A percentile compares a stretch with the other conserved stretches of the same genome.
These are phyloP conservation scores for Xylaria arbuscula DNA, from an alignment of 2,329 filamentous ascomycete species.

Conservation along the genomic window DNA sequence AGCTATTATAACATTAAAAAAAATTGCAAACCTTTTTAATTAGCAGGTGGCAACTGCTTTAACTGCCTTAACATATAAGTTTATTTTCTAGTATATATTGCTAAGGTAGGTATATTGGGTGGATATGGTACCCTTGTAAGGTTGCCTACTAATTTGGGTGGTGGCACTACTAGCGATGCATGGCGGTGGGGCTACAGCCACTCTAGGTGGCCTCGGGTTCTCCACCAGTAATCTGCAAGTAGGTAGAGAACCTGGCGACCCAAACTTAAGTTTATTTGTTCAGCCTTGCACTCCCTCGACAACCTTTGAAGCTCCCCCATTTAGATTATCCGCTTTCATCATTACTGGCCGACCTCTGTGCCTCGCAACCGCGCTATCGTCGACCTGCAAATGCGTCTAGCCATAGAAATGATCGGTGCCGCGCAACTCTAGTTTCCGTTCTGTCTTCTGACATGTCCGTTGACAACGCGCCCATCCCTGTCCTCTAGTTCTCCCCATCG, in stretches of 20 bases:
- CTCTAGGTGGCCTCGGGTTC: no score
- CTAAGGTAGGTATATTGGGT: no score
- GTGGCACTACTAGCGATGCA: no score
- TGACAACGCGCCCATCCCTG: background rate
- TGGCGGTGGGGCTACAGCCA: no score
- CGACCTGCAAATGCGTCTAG: slow-evolving; percentile 8
- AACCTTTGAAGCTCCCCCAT: background rate
- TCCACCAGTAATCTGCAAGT: background rate
- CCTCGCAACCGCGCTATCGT: background rate
- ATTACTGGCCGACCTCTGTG: background rate
- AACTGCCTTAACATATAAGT: no score
- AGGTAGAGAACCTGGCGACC: background rate
- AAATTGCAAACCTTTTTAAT: no score
- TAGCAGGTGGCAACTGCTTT: no score
- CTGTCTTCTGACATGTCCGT: slow-evolving; percentile 36
- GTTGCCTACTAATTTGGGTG: no score
- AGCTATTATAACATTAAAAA: no score
- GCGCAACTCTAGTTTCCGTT: slow-evolving; percentile 23
- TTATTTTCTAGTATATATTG: no score
- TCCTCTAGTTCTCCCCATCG: slow-evolving; percentile 15
- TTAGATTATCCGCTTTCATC: background rate
- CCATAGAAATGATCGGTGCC: slow-evolving; percentile 33
- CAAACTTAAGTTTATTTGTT: slow-evolving; percentile 12
- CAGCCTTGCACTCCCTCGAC: slow-evolving; percentile 24
- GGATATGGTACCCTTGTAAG: no score